Base-by-base conservation (phyloP, 225 moss, liverwort and hornwort genomes). In the Physcomitrium patens region DNA sequence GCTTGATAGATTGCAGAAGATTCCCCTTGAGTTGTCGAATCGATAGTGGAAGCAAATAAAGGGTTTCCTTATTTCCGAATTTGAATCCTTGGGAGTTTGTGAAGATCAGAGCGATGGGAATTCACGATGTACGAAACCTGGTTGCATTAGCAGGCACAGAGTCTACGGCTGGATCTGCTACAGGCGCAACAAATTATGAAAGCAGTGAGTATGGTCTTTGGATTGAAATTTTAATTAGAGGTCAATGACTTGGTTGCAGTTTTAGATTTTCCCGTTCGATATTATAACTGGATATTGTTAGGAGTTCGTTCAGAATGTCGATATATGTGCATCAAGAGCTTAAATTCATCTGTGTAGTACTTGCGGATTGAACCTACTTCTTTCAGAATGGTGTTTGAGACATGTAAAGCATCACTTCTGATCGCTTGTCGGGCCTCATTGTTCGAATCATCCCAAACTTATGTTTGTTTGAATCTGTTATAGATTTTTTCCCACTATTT, bases 81-180 rank as follows among this genome's bases (percentile, higher is more conserved):
- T 28, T 48, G 65, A 37, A 72, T 26, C 20, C 20, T 63, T 66
- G 43, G 54, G 51, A 15, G 14, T 23, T 56, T 56, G 54, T 66
- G 76, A 54, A 74, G 69, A 64, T 65, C 46, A 62, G 63, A 58
- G 67, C 52, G 24, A 83, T 86, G 83, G 86, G 75, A 59, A 60
- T 76, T 3, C 83, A 81, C 60, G 68, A 75, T 46, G 67, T 86
- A 58, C 83, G 78, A 72, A 42, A 51, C 71, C 55, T 83, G 78
- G 78, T 55, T 75, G 78, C 83, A 26, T 10, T 65, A 18, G 76
- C 80, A 64, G 31, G 26, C 64, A 37, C 70, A 57, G 86, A 83
- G 52, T 74, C 83, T 69, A 64, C 78, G 51, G 24, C 76, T 28
- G 80, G 50, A 78, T 60, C 65, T 56, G 69, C 69, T 54, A 65